Conservation (phyloP, 140 eudicot genomes). For the Bidens hawaiensis region DNA sequence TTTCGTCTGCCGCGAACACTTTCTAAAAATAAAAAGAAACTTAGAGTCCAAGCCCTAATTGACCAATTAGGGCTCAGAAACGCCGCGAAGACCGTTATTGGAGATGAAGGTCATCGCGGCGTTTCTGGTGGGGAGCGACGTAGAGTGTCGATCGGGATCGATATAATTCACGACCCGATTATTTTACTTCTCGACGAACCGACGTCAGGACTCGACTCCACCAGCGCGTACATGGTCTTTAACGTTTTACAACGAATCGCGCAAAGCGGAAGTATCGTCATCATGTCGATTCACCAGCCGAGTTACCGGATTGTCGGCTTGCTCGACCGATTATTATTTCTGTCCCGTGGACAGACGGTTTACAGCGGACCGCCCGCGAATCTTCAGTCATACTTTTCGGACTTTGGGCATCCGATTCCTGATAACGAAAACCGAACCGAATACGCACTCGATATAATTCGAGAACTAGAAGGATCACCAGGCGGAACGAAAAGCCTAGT, state of each 20-base stretch:
- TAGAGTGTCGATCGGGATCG: slow-evolving; percentile 43
- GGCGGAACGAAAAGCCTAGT: slow-evolving; percentile 35
- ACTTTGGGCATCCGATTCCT: slow-evolving; percentile 38
- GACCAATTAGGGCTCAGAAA: no score
- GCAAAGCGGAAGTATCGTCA: slow-evolving; percentile 75
- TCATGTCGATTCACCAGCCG: slow-evolving; percentile 84
- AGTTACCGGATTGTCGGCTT: no score
- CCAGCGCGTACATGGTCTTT: slow-evolving; percentile 77
- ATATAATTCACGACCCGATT: slow-evolving; percentile 37
- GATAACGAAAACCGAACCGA: no score
- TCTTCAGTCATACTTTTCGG: slow-evolving; percentile 29
- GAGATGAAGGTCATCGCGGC: no score
- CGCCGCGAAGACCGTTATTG: no score
- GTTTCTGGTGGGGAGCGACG: slow-evolving; percentile 46
- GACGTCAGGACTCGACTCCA: slow-evolving; percentile 79
- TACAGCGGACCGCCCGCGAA: slow-evolving; percentile 31
- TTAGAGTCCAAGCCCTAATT: slow-evolving; percentile 42
- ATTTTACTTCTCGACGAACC: slow-evolving; percentile 72
- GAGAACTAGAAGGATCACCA: no score
- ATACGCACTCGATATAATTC: no score
- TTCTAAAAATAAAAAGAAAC: slow-evolving; percentile 37
- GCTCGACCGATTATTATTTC: no score
- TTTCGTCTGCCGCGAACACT: slow-evolving; percentile 42
- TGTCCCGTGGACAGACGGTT: no score
- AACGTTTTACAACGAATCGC: slow-evolving; percentile 69